A percentile compares a stretch with the other conserved stretches of the same genome.
Evolutionary conservation across 1,284 basidiomycete genomes (phyloP).

Genomic region (Leccinum griseonigrum): DNA sequence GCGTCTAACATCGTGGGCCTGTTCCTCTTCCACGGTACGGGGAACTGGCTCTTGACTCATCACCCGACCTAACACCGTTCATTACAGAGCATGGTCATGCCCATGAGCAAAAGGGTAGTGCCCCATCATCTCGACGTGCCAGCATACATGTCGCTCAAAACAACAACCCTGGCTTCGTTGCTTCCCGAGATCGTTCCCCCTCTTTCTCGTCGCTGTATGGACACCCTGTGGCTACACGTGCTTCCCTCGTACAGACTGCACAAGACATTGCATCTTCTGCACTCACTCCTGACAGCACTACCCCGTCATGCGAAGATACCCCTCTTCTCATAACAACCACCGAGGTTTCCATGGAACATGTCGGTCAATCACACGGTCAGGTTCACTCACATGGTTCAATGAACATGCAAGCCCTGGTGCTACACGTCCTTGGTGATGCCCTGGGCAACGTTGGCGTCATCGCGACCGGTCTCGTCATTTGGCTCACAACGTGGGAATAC

Average conservation of each 20-base stretch:
- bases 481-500: constrained; percentile 75
- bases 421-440: constrained; percentile 97
- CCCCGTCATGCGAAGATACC: constrained; percentile 35
- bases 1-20: constrained; percentile 92
- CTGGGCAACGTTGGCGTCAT: constrained; percentile 98
- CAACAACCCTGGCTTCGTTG: constrained; percentile 24
- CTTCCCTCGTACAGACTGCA: constrained; percentile 85
- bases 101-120: constrained; percentile 41
- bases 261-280: constrained; percentile 65
- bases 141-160: constrained; percentile 18
- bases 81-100: constrained; percentile 68
- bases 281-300: constrained; percentile 23
- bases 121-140: constrained; percentile 30
- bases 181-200: constrained; percentile 43
- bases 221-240: constrained; percentile 88
- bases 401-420: constrained; percentile 96
- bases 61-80: constrained; percentile 6
- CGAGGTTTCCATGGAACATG: constrained; percentile 21
- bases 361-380: constrained; percentile 33
- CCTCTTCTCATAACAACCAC: constrained; percentile 36
- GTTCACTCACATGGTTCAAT: constrained; percentile 78
- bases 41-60: neutral
- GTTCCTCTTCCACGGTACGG: constrained; percentile 91
- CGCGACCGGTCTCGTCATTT: constrained; percentile 89
- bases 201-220: constrained; percentile 70